Base-by-base conservation (phyloP, 2,329 filamentous ascomycete genomes). In the Cladophialophora immunda region DNA sequence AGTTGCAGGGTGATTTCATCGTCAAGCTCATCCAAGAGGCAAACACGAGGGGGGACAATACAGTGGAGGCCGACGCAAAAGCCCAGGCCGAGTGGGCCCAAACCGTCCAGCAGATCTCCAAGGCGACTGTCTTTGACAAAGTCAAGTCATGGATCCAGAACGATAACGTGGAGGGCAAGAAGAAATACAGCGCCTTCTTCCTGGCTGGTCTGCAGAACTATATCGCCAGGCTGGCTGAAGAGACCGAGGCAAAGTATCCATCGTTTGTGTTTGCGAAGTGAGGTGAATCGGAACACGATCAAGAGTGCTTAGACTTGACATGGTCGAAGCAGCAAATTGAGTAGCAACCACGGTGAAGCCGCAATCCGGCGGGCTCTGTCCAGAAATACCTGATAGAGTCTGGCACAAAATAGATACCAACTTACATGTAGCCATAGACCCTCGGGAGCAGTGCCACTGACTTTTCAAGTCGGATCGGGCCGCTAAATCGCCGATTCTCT, bases 101-200 rank as follows among this genome's bases (percentile, higher is more conserved):
- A 82, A 50, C 73, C 77, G 13, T 78, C 87, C 22, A 70, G 41
- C 47, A 62, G 27, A 50, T 41, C 15, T 45, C 58, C 15, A 54
- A 62, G 22, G 47, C 53, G 15, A 62, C 85, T 0, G 80, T 85
- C 0, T 78, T 88, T 11, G 75, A 79, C 75, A 89, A 88, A 68
- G 86, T 3, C 80, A 84, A 41, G 8, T 58, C 52, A 15, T 65
- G 62, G 62, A 38, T 86, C 70, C 85, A 87, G 82, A 86, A 86
- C 1, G 81, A 80, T 0, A 86, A 80, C 45, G 78, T 87, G 2
- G 85, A 85, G 0, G 84, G 82, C 0, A 88, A 88, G 76, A 62
- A 62, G 52, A 36, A 36, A 13, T 62, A 58, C 25, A 45, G 38
- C 7, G 30, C 58, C 22, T 38, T 62, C 7, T 66, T 41, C 53